These are phyloP conservation scores for Musa itinerans DNA, from an alignment of 176 grass and related monocot species.

Conservation along the genomic window DNA sequence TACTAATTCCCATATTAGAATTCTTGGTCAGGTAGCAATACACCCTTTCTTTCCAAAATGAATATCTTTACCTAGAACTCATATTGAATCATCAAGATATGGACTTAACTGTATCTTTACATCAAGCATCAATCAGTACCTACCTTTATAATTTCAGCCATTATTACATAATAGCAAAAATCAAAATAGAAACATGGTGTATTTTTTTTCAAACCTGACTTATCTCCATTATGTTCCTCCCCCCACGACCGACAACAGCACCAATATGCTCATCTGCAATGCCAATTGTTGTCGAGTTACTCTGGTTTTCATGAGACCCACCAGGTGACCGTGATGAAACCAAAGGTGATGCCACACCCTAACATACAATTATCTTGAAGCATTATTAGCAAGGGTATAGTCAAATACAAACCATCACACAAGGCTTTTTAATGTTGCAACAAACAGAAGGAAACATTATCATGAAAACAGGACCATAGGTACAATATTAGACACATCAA, in stretches of 20 bases:
- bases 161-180: not conserved
- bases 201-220: constrained; percentile 40
- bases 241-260: constrained; percentile 67
- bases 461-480: not conserved
- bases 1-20: no score
- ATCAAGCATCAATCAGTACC: no score
- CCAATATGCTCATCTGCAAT: constrained; percentile 84
- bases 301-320: constrained; percentile 32
- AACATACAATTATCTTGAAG: not conserved
- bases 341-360: constrained; percentile 29
- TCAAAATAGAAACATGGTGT: not conserved
- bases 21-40: no score
- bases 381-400: not conserved
- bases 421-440: not conserved
- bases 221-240: constrained; percentile 87
- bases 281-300: constrained; percentile 52
- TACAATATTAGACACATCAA: no score
- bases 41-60: no score
- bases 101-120: no score
- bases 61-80: no score
- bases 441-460: not conserved
- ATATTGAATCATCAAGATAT: no score
- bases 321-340: constrained; percentile 35
- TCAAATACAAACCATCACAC: not conserved
- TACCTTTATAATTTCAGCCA: no score